Percentiles rank a stretch among this genome's conserved stretches.
These are phyloP conservation scores for Globisporangium splendens DNA, from an alignment of 352 stramenopile species.

Conservation along the genomic window DNA sequence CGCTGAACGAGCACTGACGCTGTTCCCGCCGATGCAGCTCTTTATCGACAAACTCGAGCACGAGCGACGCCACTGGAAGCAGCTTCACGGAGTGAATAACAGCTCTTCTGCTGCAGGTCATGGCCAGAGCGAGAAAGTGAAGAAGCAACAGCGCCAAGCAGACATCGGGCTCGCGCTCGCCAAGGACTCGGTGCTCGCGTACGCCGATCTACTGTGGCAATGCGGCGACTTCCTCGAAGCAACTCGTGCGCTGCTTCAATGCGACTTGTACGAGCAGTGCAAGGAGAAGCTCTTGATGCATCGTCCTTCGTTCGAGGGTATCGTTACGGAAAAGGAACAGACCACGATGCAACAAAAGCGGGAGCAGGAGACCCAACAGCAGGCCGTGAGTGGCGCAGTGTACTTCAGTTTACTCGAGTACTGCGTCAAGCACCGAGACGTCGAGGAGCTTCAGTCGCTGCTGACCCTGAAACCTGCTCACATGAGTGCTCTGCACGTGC, in stretches of 20 bases:
- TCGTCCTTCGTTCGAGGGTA: conserved; percentile 4
- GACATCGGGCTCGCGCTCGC: conserved; percentile 13
- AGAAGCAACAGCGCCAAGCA: conserved; percentile 6
- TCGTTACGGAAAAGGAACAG: background rate
- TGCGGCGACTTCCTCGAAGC: conserved; percentile 55
- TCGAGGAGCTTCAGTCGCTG: conserved; percentile 40
- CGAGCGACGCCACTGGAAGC: conserved; percentile 9
- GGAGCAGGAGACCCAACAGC: conserved; percentile 6
- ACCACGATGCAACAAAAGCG: conserved; percentile 10
- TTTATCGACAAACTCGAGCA: conserved; percentile 34
- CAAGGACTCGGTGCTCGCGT: conserved; percentile 48
- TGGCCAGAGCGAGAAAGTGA: background rate
- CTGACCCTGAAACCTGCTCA: conserved; percentile 49
- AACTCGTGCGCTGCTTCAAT: conserved; percentile 51
- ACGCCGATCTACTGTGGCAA: conserved; percentile 52
- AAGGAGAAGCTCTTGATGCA: conserved; percentile 32
- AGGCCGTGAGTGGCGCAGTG: conserved; percentile 23
- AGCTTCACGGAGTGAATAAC: conserved; percentile 9
- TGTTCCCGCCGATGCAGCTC: conserved; percentile 52
- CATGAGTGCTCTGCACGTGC: conserved; percentile 55
- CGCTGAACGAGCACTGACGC: conserved; percentile 58
- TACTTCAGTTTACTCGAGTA: conserved; percentile 72
- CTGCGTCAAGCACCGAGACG: conserved; percentile 48
- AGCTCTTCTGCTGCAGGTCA: background rate
- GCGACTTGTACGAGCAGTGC: conserved; percentile 61